Conservation (phyloP, 225 moss, liverwort and hornwort species). For the Physcomitrium patens region DNA sequence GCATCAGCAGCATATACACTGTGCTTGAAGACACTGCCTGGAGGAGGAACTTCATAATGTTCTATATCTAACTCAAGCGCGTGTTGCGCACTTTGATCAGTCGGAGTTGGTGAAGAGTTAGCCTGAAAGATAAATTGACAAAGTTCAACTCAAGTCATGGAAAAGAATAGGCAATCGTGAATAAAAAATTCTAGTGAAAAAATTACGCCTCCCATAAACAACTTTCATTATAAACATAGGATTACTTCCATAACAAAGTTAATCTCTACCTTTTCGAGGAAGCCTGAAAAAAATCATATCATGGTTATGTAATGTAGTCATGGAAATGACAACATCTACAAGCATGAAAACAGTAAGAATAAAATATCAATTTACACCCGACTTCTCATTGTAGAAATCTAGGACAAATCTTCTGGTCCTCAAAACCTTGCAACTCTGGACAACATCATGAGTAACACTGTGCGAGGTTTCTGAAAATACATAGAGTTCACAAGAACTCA, state of each 20-base stretch:
- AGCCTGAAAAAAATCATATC: constrained; percentile 3
- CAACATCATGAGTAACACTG: background rate
- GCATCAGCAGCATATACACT: constrained; percentile 74
- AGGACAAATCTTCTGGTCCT: constrained; percentile 13
- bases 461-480: background rate
- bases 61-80: constrained; percentile 87
- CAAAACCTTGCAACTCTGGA: constrained; percentile 2
- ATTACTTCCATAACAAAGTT: background rate
- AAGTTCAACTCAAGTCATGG: background rate
- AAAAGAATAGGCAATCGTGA: constrained; percentile 28
- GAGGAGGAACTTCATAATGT: constrained; percentile 84
- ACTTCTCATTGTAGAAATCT: constrained; percentile 17
- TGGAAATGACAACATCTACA: constrained; percentile 25
- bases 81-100: constrained; percentile 59
- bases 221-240: background rate
- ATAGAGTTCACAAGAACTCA: background rate
- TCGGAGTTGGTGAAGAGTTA: constrained; percentile 39
- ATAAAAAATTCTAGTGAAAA: constrained; percentile 29
- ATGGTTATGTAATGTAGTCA: constrained; percentile 4
- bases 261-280: constrained; percentile 6
- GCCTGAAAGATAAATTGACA: constrained; percentile 34
- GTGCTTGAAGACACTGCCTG: constrained; percentile 56
- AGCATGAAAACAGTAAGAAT: background rate
- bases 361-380: background rate
- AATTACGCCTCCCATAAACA: constrained; percentile 19